Conservation (phyloP, 257 asterid species). For the Fraxinus pennsylvanica region DNA sequence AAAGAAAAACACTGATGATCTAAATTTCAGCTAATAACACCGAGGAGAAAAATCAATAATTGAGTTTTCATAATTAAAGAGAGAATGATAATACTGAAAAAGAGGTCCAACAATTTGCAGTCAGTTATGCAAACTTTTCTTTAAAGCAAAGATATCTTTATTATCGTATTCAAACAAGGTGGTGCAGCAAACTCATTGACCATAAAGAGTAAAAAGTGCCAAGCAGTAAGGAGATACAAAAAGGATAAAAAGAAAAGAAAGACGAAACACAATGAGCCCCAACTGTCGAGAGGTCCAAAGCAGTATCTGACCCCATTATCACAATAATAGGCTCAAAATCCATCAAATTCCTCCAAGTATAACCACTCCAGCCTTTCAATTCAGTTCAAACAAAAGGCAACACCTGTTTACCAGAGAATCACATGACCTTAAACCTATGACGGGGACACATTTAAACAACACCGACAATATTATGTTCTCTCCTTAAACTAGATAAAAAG, state of each 20-base stretch:
- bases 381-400: background rate
- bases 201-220: background rate
- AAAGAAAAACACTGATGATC: background rate
- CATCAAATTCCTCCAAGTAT: background rate
- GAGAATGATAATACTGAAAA: background rate
- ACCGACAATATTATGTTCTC: background rate
- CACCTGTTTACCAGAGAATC: background rate
- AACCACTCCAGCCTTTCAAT: background rate
- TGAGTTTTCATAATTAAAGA: background rate
- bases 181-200: background rate
- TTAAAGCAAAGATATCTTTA: background rate
- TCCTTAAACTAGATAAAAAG: constrained; percentile 20
- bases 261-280: background rate
- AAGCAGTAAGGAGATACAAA: background rate
- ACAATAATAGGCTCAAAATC: background rate
- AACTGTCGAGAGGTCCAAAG: background rate
- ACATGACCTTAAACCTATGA: background rate
- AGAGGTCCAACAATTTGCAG: background rate
- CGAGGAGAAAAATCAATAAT: background rate
- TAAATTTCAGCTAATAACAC: background rate
- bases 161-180: background rate
- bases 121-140: background rate
- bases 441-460: constrained; percentile 3
- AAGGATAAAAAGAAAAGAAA: background rate
- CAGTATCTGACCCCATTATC: background rate